These are phyloP conservation scores for Exutisphaerella laricina DNA, from an alignment of 2,329 filamentous ascomycete species.

Conservation along the genomic window DNA sequence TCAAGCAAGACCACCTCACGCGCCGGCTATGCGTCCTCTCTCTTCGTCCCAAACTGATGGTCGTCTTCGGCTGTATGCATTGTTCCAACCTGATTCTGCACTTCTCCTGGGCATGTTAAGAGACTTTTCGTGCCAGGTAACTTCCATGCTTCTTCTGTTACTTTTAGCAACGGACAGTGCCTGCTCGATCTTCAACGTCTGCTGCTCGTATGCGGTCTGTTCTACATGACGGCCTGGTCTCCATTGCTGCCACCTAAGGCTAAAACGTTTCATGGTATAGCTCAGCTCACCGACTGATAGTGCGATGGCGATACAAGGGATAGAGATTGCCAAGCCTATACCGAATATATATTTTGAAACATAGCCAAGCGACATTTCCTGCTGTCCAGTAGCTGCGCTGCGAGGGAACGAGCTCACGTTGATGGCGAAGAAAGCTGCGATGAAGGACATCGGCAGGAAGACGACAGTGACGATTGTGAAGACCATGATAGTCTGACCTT, in stretches of 20 bases:
- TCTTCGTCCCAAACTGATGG: not conserved
- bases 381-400: constrained; percentile 13
- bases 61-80: not conserved
- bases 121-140: constrained; percentile 12
- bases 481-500: constrained; percentile 54
- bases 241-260: constrained; percentile 3
- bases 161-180: constrained; percentile 17
- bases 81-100: not conserved
- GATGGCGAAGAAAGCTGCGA: constrained; percentile 52
- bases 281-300: constrained; percentile 19
- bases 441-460: constrained; percentile 52
- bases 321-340: constrained; percentile 50
- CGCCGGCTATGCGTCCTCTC: constrained; percentile 2
- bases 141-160: constrained; percentile 11
- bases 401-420: constrained; percentile 47
- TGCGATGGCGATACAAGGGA: constrained; percentile 29
- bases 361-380: constrained; percentile 36
- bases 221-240: constrained; percentile 3
- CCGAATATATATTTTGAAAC: constrained; percentile 54
- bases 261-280: constrained; percentile 5
- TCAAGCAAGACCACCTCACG: too few relatives aligned
- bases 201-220: not conserved
- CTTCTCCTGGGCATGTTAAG: not conserved
- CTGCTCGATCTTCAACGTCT: constrained; percentile 10
- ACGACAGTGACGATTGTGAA: constrained; percentile 57